Evolutionary conservation across 345 rosid species (phyloP), one percentile per base, ranked within the genome.

Genomic region (Linum trigynum): DNA sequence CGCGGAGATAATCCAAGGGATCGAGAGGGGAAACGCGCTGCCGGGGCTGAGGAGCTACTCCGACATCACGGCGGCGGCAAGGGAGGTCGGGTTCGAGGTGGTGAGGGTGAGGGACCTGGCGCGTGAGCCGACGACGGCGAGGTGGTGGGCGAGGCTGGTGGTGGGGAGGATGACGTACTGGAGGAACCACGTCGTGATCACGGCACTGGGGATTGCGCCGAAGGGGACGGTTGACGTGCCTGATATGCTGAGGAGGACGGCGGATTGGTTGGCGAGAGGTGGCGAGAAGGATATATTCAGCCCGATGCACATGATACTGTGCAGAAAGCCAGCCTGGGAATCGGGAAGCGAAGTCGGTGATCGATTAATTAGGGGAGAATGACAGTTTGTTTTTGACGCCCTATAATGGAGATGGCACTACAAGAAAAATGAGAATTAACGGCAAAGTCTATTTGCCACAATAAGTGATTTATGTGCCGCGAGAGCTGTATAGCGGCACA

Each of bases 301-400:
- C 38, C 98, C 98, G 37, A 92, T 92, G 98, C 89, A 92, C 74
- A 90, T 92, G 97, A 74, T 90, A 55, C 97, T 92, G 74, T 85
- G 90, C 80, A 83, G 87, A 71, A 92, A 92, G 67, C 98, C 96
- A 8, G 83, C 32, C 32, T 23, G 1, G 32, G 32, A 23, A 23
- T 23, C 32, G 32, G 32, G 32, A 23, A 23, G 32, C 32, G 32
- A 23, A 23, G 32, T 23, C 32, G 32, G 0, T 23, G 32, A 23
- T 23, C 32, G 32, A 23, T 23, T 23, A 23, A 23, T 23, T 23
- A 23, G 32, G 32, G 32, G 32, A 23, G 32, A 23, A 23, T 23
- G 32, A 23, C 32, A 23, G 32, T 23, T 23, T 23, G 32, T 23
- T 1, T 23, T 23, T 23, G 32, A 23, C 32, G 32, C 32, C 32